Evolutionary conservation across 1,284 basidiomycete species (phyloP), one percentile per base, ranked within the genome.

Genomic region (Ceratobasidium sp.): DNA sequence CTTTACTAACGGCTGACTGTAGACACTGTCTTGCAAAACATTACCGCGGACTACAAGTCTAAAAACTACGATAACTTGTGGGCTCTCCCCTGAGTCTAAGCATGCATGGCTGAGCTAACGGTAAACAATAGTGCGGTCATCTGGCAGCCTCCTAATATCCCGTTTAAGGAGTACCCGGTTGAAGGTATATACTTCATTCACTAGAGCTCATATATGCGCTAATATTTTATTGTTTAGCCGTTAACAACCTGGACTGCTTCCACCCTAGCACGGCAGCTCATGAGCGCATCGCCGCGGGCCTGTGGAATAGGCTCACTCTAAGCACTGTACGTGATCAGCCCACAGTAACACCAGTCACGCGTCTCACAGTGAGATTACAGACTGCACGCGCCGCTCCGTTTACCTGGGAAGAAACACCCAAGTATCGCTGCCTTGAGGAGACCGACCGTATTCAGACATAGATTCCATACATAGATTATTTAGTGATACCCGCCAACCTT

Each of bases 221-320:
- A 46, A 65, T 25, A 13, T 7, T 19, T 19, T 37, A n/a, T 13
- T 22, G 29, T 65, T 49, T 49, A 65, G 64, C 34, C 29, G 40
- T 65, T 19, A 65, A 25, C 19, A 80, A 80, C 17, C 79, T 83
- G 7, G 84, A 85, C 77, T 85, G 84, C 77, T 85, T 85, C 79
- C 84, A 85, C 66, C 84, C 84, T 7, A 82, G 82, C 19, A 80
- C 80, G 22, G 79, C 78, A n/a, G 82, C 81, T 0, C 84, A 85
- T 77, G 78, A 80, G 62, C 78, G 83, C 0, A 81, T 85, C 15
- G 84, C 83, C 2, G 82, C 83, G 0, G 84, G 83, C 0, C 67
- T 85, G 34, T 85, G 84, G 64, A 56, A 56, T 29, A 19, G 54
- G 22, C 54, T 56, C 22, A 19, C 54, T 3, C 54, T 56, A 4